Base-by-base conservation (phyloP, 257 asterid species). In the Penstemon eatonii region DNA sequence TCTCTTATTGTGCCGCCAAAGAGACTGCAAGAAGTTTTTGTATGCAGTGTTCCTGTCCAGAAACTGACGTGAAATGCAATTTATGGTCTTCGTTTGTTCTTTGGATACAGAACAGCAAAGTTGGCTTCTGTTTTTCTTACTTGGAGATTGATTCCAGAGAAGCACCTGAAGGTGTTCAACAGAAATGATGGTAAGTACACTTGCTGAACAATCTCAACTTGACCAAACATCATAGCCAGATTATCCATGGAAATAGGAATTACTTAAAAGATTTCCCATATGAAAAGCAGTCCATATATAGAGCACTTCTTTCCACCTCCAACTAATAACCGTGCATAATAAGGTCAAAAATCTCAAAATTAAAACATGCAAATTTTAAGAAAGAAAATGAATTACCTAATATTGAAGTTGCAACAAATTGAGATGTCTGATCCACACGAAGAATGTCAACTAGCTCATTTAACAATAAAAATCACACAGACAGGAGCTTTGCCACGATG, bases 131-230 rank as follows among this genome's bases (percentile, higher is more conserved):
- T 63, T 62, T 65, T 56, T 82, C 80, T 68, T 64, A 7, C 15
- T 57, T 44, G 76, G 68, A 42, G 45, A 63, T 49, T 65, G 73
- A 71, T 65, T 69, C 76, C 76, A 82, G 45, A 80, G 65, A 71
- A 80, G 68, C 78, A 73, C 87, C 93, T 84, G 84, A 63, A 79
- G 25, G 18, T 52, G 56, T 56, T 66, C 68, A 47, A 63, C 8
- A 0, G 50, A 19, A 50, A 50, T 9, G 46, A 12, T 5, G 12
- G 18, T 7, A 5, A 40, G 11, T n/a, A 37, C 39, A 43, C 39
- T 47, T 12, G 52, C 65, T 56, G 38, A 56, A 56, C 33, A 56
- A 56, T 8, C 41, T 15, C 43, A 50, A 36, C 51, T 12, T 8
- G 53, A 51, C 7, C 8, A 12, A 49, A 8, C n/a, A 66, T 50